These are phyloP conservation scores for Fraxinus latifolia DNA, from an alignment of 305 asterid genomes.

Conservation along the genomic window DNA sequence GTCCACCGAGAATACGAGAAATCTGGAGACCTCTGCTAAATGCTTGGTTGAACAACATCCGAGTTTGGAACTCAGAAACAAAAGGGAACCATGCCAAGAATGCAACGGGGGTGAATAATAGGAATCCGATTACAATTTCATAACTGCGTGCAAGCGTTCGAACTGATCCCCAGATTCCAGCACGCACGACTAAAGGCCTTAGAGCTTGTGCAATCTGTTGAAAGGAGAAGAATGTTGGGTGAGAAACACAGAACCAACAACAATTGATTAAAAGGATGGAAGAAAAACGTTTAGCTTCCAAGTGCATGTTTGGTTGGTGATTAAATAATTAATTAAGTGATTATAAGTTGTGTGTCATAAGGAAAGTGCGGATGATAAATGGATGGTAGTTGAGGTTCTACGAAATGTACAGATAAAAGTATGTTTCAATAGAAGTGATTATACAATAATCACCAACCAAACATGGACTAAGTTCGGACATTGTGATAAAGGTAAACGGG, in stretches of 20 bases:
- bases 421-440: neutral
- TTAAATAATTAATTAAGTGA: neutral
- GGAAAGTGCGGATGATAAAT: neutral
- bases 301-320: neutral
- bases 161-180: conserved; percentile 74
- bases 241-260: neutral
- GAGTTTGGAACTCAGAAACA: conserved; percentile 94
- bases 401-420: neutral
- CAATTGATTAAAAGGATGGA: neutral
- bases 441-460: neutral
- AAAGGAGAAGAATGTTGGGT: neutral
- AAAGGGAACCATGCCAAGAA: conserved; percentile 99
- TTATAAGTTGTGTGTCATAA: neutral
- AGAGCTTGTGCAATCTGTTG: conserved; percentile 83
- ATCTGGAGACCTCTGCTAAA: conserved; percentile 97
- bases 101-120: conserved; percentile 84
- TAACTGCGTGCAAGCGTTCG: conserved; percentile 81
- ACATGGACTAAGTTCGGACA: neutral
- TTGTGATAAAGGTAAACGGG: neutral
- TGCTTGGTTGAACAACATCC: conserved; percentile 98
- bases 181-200: conserved; percentile 45
- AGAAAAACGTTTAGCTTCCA: neutral
- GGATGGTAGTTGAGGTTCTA: neutral
- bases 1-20: conserved; percentile 98
- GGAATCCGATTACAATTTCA: conserved; percentile 68